Percentiles rank a stretch among this genome's conserved stretches.
Conservation (phyloP, 352 stramenopile species). For the Globisporangium okanoganense region DNA sequence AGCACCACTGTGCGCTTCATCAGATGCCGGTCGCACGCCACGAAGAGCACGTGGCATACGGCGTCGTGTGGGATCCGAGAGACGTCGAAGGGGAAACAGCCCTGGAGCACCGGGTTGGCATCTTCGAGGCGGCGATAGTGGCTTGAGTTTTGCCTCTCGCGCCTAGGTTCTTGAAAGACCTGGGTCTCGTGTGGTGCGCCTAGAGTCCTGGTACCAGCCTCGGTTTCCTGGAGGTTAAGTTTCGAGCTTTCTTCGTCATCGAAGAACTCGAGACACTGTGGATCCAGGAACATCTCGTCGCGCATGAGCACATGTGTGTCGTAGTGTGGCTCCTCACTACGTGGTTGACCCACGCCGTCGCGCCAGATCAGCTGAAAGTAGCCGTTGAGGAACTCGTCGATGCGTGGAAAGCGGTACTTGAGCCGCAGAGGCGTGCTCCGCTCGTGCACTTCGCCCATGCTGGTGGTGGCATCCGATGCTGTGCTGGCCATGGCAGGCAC, state of each 20-base stretch:
- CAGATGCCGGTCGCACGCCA: slow-evolving; percentile 51
- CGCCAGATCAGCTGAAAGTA: slow-evolving; percentile 76
- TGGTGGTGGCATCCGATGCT: neutral
- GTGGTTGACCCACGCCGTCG: slow-evolving; percentile 27
- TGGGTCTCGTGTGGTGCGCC: neutral
- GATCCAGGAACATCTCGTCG: slow-evolving; percentile 39
- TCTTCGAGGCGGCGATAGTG: slow-evolving; percentile 21
- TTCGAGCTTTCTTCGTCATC: neutral
- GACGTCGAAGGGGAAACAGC: slow-evolving; percentile 41
- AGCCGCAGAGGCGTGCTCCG: slow-evolving; percentile 31
- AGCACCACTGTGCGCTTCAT: slow-evolving; percentile 57
- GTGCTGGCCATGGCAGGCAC: slow-evolving; percentile 11
- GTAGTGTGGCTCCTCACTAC: slow-evolving; percentile 54
- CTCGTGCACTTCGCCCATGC: slow-evolving; percentile 40
- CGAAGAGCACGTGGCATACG: slow-evolving; percentile 56
- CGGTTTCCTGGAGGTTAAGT: slow-evolving; percentile 13
- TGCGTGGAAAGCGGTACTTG: slow-evolving; percentile 39
- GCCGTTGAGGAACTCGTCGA: slow-evolving; percentile 39
- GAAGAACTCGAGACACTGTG: slow-evolving; percentile 14
- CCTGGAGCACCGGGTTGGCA: slow-evolving; percentile 23
- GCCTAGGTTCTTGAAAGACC: neutral
- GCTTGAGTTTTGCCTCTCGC: neutral
- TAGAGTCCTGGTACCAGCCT: neutral
- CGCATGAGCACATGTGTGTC: slow-evolving; percentile 34
- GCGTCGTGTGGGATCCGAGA: slow-evolving; percentile 34